Evolutionary conservation across 495 filamentous ascomycete species (phyloP), one percentile per base, ranked within the genome.

Genomic region (Penicillium verhagenii): DNA sequence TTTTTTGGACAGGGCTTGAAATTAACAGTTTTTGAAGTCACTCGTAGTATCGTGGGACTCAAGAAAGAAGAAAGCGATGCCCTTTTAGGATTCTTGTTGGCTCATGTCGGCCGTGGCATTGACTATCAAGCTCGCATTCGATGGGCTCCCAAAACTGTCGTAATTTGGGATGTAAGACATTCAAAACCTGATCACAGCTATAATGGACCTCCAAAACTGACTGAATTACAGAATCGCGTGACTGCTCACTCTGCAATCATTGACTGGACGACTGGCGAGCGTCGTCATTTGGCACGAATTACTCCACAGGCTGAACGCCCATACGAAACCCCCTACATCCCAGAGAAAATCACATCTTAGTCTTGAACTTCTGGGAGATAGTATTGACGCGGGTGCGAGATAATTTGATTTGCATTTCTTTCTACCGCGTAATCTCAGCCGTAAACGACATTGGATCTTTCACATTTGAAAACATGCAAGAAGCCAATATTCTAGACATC

Each of bases 61-160:
- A 92, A 90, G 69, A 83, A 85, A 65, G 87, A 90, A 59, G 90
- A 92, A 61, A 87, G 86, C 35, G 86, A 94, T 48, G 77, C 73
- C n/a, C 70, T 91, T 7, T 74, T 94, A 49, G 86, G 86, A 55
- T 94, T 94, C 73, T 71, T 96, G 9, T 87, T 87, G 61, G 82
- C 88, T 66, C 90, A 93, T 66, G 81, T 92, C 42, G 82, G 83
- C 3, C 82, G 78, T 21, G 86, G 89, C 13, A 80, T 83, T 51
- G 90, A 94, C 67, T 90, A 89, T 70, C 91, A 95, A 56, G 81
- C 79, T 9, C 80, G 90, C 6, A 79, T 96, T 35, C 83, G 83
- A 64, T 94, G 89, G 89, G 79, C 82, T 33, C 76, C 82, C 5
- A 79, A 80, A 25, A 92, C 88, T 1, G 90, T 94, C 1, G 86